Evolutionary conservation across 2,329 filamentous ascomycete genomes (phyloP).

Genomic region (Nemania diffusa): DNA sequence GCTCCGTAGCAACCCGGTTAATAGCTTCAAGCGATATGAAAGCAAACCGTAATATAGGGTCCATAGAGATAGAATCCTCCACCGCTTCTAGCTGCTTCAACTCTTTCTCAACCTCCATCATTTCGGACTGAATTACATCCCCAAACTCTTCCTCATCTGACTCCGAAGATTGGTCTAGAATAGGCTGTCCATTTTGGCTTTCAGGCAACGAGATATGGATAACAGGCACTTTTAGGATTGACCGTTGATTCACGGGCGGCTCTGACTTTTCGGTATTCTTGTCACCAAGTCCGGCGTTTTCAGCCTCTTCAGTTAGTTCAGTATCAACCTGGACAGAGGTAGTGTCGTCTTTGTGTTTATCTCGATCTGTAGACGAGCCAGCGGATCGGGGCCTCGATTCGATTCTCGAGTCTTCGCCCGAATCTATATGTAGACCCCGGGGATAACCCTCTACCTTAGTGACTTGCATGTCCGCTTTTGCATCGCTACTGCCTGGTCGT

Average conservation of each 20-base stretch:
- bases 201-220: conserved; percentile 30
- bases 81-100: conserved; percentile 58
- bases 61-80: conserved; percentile 53
- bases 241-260: conserved; percentile 7
- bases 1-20: conserved; percentile 58
- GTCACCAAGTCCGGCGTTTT: conserved; percentile 14
- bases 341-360: conserved; percentile 39
- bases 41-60: conserved; percentile 59
- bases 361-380: conserved; percentile 40
- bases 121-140: conserved; percentile 65
- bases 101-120: conserved; percentile 62
- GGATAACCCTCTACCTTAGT: conserved; percentile 35
- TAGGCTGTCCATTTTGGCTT: conserved; percentile 47
- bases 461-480: conserved; percentile 55
- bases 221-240: conserved; percentile 27
- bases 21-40: conserved; percentile 61
- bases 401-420: conserved; percentile 33
- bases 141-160: conserved; percentile 67
- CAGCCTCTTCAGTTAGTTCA: conserved; percentile 31
- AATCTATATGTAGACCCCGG: conserved; percentile 40
- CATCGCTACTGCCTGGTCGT: conserved; percentile 65
- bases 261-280: conserved; percentile 31
- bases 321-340: conserved; percentile 15
- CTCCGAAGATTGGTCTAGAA: conserved; percentile 61
- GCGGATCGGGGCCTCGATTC: conserved; percentile 43